A percentile compares a stretch with the other conserved stretches of the same genome.
Evolutionary conservation across 2,329 filamentous ascomycete species (phyloP).

Genomic region (Fusarium coicis): DNA sequence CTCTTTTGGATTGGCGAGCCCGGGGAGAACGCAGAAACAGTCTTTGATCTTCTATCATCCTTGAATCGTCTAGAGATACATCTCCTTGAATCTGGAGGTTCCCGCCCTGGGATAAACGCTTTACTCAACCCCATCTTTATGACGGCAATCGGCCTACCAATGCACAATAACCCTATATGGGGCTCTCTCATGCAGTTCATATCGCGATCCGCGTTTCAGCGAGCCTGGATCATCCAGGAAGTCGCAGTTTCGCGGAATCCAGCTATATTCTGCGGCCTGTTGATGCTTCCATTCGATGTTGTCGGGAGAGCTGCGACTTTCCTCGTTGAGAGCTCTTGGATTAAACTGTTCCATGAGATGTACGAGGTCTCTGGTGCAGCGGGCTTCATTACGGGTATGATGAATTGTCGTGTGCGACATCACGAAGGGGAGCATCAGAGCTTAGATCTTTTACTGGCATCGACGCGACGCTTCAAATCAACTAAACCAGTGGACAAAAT

Average conservation of each 20-base stretch:
- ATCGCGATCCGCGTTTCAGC: neutral
- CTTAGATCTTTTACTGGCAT: neutral
- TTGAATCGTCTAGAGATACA: neutral
- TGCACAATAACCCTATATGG: neutral
- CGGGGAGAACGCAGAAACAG: neutral
- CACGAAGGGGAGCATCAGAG: neutral
- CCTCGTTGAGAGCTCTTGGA: neutral
- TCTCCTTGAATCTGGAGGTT: neutral
- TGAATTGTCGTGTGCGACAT: neutral
- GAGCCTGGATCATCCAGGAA: neutral
- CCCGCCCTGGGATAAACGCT: neutral
- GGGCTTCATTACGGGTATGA: neutral
- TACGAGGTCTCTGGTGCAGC: neutral
- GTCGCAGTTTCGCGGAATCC: neutral
- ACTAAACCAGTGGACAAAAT: neutral
- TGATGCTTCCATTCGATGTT: neutral
- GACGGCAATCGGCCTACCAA: neutral
- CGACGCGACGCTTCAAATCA: neutral
- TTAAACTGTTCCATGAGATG: neutral
- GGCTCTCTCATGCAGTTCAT: neutral
- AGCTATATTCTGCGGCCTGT: neutral
- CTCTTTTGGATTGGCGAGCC: neutral
- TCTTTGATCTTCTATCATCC: rapidly evolving
- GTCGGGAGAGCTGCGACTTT: neutral
- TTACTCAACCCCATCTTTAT: neutral